A percentile compares a stretch with the other conserved stretches of the same genome.
phyloP scores from a whole-genome alignment of 2,329 filamentous ascomycete genomes.

The Ophidiomyces ophidiicola region DNA sequence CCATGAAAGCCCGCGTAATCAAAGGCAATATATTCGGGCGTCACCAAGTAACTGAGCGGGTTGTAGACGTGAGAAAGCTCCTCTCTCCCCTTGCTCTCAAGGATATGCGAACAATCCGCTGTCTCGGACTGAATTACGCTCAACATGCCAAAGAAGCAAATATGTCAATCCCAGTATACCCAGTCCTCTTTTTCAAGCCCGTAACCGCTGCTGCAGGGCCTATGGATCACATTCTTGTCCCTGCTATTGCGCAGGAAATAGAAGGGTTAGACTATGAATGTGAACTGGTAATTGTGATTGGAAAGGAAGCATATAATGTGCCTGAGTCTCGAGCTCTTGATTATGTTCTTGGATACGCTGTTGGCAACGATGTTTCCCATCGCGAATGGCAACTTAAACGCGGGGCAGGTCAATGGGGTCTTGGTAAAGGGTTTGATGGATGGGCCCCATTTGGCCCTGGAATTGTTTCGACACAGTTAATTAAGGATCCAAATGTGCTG shows the following conservation, averaged over 20 bases:
- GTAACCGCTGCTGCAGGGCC: constrained; percentile 54
- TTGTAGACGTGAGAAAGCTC: constrained; percentile 42
- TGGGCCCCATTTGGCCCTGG: constrained; percentile 64
- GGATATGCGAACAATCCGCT: constrained; percentile 55
- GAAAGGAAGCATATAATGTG: constrained; percentile 54
- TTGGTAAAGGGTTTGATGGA: constrained; percentile 63
- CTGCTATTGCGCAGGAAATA: constrained; percentile 51
- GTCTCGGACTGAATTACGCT: constrained; percentile 59
- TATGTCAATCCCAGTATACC: constrained; percentile 57
- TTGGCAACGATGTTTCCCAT: constrained; percentile 71
- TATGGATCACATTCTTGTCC: constrained; percentile 53
- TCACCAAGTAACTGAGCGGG: constrained; percentile 51
- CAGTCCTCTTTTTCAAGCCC: constrained; percentile 65
- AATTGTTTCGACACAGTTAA: constrained; percentile 48
- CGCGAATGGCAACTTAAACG: constrained; percentile 61
- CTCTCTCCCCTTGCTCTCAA: constrained; percentile 51
- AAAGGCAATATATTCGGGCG: constrained; percentile 54
- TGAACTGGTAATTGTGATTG: constrained; percentile 63
- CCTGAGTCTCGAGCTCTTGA: constrained; percentile 53
- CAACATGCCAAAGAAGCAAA: constrained; percentile 59
- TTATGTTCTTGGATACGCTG: constrained; percentile 61
- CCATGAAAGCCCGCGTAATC: constrained; percentile 50
- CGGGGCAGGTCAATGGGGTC: constrained; percentile 56
- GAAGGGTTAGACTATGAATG: constrained; percentile 67
- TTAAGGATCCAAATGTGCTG: constrained; percentile 31